Evolutionary conservation across 306 rosid genomes (phyloP).

Genomic region (Delonix regia): DNA sequence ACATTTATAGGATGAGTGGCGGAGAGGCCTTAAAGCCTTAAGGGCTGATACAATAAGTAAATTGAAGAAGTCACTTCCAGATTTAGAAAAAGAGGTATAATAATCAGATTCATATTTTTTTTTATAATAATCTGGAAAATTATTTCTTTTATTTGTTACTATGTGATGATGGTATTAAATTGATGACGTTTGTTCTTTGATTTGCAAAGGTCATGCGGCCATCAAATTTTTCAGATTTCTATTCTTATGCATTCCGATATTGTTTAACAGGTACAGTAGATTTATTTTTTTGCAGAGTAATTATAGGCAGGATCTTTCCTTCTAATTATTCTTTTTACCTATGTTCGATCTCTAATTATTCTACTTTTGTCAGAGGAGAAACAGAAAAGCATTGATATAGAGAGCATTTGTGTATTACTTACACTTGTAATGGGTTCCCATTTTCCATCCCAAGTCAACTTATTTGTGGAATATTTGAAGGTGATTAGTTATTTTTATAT

Average conservation of each 20-base stretch:
- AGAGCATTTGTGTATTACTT: slow-evolving; percentile 89
- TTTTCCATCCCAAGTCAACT: slow-evolving; percentile 72
- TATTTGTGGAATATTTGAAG: slow-evolving; percentile 84
- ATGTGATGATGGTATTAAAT: slow-evolving; percentile 16
- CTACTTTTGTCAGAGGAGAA: slow-evolving; percentile 79
- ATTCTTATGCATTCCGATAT: slow-evolving; percentile 88
- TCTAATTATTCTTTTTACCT: slow-evolving; percentile 18
- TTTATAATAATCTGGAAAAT: slow-evolving; percentile 10
- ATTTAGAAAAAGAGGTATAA: slow-evolving; percentile 91
- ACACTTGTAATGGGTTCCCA: slow-evolving; percentile 83
- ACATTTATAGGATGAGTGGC: slow-evolving; percentile 88
- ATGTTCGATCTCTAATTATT: slow-evolving; percentile 26
- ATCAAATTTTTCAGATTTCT: slow-evolving; percentile 85
- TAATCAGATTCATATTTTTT: slow-evolving; percentile 24
- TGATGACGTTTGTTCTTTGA: slow-evolving; percentile 42
- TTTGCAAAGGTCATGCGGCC: slow-evolving; percentile 79
- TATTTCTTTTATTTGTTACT: not conserved
- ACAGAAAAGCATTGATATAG: slow-evolving; percentile 97
- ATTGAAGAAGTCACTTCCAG: slow-evolving; percentile 91
- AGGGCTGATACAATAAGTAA: slow-evolving; percentile 85
- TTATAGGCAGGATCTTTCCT: not conserved
- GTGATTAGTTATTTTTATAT: slow-evolving; percentile 45
- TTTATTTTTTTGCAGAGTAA: slow-evolving; percentile 22
- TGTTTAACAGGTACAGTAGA: slow-evolving; percentile 81
- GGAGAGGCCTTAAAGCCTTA: slow-evolving; percentile 84